Conservation (phyloP, 2,329 filamentous ascomycete species). For the Ophiocordyceps camponoti-floridani region DNA sequence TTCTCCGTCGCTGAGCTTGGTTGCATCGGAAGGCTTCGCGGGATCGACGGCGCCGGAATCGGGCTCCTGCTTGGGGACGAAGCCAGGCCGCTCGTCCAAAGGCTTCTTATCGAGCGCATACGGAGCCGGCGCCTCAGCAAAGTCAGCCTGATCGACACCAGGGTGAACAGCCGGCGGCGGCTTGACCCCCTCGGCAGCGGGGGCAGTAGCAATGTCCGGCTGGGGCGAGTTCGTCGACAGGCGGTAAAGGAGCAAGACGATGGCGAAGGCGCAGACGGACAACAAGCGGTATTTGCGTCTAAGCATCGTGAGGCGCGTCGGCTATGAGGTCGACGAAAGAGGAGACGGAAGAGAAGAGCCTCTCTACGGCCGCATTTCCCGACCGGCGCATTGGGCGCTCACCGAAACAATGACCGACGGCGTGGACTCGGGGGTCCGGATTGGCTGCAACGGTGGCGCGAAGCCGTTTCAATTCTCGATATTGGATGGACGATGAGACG, state of each 20-base stretch:
- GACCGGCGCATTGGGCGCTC: background rate
- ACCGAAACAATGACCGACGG: too few relatives aligned
- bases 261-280: conserved; percentile 32
- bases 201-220: background rate
- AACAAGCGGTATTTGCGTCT: conserved; percentile 46
- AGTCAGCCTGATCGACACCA: background rate
- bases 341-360: background rate
- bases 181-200: background rate
- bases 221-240: conserved; percentile 20
- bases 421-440: background rate
- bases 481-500: background rate
- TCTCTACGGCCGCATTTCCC: background rate
- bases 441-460: background rate
- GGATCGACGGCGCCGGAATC: background rate
- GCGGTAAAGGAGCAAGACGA: conserved; percentile 36
- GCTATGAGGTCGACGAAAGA: background rate
- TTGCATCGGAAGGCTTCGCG: background rate
- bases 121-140: background rate
- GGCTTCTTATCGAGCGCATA: background rate
- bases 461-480: background rate
- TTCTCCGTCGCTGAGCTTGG: background rate
- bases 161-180: background rate
- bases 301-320: conserved; percentile 25
- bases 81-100: background rate
- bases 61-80: background rate